These are phyloP conservation scores for Apiotrichum gamsii DNA, from an alignment of 1,284 basidiomycete species.

Conservation along the genomic window DNA sequence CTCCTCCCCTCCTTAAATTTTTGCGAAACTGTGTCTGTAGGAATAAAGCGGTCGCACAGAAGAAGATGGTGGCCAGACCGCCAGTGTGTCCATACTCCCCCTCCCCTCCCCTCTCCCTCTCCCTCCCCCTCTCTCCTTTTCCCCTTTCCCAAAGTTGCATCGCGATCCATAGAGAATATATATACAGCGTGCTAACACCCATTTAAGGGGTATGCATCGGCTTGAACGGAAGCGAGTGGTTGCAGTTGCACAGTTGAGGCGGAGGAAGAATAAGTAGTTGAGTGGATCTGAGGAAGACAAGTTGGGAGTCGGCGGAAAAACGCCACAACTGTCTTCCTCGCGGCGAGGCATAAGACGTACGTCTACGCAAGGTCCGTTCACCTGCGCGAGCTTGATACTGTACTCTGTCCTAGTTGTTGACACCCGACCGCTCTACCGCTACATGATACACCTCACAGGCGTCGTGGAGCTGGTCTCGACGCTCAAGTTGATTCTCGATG, in stretches of 20 bases:
- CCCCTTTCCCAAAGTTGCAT: neutral
- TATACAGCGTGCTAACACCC: conserved; percentile 1
- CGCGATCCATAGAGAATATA: conserved; percentile 4
- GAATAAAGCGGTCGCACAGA: too few relatives aligned
- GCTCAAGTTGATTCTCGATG: too few relatives aligned
- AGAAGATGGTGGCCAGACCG: too few relatives aligned
- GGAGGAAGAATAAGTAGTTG: neutral
- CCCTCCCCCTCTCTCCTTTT: neutral
- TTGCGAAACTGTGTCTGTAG: neutral
- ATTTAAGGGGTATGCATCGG: conserved; percentile 1
- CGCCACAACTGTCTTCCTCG: too few relatives aligned
- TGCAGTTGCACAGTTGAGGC: neutral
- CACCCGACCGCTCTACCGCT: too few relatives aligned
- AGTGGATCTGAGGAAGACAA: neutral
- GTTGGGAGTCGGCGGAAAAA: neutral
- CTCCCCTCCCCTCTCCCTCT: neutral
- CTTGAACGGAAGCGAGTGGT: neutral
- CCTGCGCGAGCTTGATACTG: too few relatives aligned
- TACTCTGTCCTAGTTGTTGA: too few relatives aligned
- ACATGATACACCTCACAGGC: too few relatives aligned
- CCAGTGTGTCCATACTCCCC: neutral
- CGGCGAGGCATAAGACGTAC: too few relatives aligned
- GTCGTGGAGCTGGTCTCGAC: too few relatives aligned
- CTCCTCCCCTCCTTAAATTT: neutral
- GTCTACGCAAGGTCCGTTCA: too few relatives aligned